These are phyloP conservation scores for Chlamydomonas schloesseri DNA, from an alignment of 139 green algal species.

Conservation along the genomic window DNA sequence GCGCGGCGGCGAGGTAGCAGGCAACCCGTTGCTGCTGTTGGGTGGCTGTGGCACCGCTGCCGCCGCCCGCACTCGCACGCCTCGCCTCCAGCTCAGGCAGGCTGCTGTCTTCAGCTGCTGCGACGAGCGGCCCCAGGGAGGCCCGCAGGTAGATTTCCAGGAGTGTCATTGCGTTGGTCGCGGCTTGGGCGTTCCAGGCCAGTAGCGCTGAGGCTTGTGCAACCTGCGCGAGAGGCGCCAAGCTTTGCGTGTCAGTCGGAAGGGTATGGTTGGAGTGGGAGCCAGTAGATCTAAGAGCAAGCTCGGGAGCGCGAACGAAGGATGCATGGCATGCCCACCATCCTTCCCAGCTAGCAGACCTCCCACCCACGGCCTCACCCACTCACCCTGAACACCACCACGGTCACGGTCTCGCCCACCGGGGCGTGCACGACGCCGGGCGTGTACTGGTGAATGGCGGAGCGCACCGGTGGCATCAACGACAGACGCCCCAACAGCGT, in stretches of 20 bases:
- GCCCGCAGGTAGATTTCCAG: constrained; percentile 1
- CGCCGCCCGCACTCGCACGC: too few relatives aligned
- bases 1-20: background rate
- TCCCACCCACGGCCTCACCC: too few relatives aligned
- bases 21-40: too few relatives aligned
- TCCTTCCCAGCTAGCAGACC: too few relatives aligned
- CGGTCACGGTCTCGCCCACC: background rate
- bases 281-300: too few relatives aligned
- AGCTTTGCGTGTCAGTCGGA: too few relatives aligned
- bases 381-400: constrained; percentile 6
- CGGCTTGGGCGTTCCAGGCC: background rate
- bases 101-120: too few relatives aligned
- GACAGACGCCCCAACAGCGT: background rate
- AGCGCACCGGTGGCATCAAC: constrained; percentile 8
- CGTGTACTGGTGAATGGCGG: constrained; percentile 5
- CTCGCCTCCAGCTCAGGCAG: too few relatives aligned
- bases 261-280: too few relatives aligned
- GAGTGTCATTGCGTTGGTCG: background rate
- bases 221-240: background rate
- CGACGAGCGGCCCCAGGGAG: background rate
- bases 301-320: too few relatives aligned
- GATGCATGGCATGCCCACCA: too few relatives aligned
- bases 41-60: too few relatives aligned
- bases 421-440: background rate
- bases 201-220: background rate